phyloP scores from a whole-genome alignment of 352 stramenopile genomes.

The Globisporangium solare region DNA sequence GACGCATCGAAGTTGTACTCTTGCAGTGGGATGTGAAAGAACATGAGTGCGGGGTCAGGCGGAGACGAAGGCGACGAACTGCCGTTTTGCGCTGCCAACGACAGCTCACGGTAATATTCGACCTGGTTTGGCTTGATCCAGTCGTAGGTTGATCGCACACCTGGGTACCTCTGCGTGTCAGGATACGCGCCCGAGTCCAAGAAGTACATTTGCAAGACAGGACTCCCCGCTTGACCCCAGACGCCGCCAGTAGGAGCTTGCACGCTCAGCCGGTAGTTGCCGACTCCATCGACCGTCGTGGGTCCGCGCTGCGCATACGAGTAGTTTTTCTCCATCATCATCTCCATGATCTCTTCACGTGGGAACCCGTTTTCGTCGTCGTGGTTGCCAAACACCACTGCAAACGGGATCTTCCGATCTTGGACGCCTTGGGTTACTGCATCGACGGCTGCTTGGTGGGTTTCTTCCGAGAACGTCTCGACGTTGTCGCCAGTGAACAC shows the following conservation, averaged over 20 bases:
- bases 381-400: constrained; percentile 64
- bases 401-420: constrained; percentile 42
- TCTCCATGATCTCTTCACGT: constrained; percentile 34
- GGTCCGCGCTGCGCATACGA: constrained; percentile 51
- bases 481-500: constrained; percentile 66
- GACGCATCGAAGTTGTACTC: constrained; percentile 29
- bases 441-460: constrained; percentile 30
- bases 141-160: constrained; percentile 24
- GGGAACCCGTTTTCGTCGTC: constrained; percentile 42
- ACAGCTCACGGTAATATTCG: constrained; percentile 33
- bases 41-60: not conserved
- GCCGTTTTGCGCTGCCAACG: constrained; percentile 7
- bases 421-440: constrained; percentile 31
- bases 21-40: constrained; percentile 46
- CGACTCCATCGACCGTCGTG: constrained; percentile 39
- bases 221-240: constrained; percentile 26
- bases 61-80: no score
- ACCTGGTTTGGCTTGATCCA: constrained; percentile 48
- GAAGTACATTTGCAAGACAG: constrained; percentile 71
- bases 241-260: constrained; percentile 30
- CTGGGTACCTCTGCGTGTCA: constrained; percentile 22
- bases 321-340: constrained; percentile 27
- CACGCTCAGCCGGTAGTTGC: constrained; percentile 60
- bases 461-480: constrained; percentile 19
- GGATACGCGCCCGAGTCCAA: constrained; percentile 45